These are phyloP conservation scores for Metarhizium rileyi DNA, from an alignment of 2,329 filamentous ascomycete genomes.

Conservation along the genomic window DNA sequence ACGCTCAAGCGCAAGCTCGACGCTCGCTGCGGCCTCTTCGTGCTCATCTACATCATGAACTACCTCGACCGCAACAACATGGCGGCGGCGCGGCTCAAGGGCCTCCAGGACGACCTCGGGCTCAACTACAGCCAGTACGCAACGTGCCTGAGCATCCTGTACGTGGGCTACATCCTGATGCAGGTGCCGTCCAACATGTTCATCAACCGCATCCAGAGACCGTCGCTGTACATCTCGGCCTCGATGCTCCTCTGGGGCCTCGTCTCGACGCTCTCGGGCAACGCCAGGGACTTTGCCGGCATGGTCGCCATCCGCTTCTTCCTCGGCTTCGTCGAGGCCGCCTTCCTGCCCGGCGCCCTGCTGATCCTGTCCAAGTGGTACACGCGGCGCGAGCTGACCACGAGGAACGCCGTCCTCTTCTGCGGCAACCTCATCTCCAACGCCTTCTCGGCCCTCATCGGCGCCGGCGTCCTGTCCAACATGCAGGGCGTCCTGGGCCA, in stretches of 20 bases:
- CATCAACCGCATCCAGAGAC: slow-evolving; percentile 43
- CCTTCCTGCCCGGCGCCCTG: slow-evolving; percentile 54
- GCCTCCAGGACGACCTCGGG: slow-evolving; percentile 50
- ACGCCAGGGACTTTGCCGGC: slow-evolving; percentile 39
- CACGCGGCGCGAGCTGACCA: slow-evolving; percentile 46
- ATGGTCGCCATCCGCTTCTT: slow-evolving; percentile 49
- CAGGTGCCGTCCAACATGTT: slow-evolving; percentile 50
- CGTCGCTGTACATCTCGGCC: slow-evolving; percentile 39
- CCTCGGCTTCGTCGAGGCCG: slow-evolving; percentile 53
- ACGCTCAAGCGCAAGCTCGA: slow-evolving; percentile 63
- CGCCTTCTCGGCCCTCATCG: slow-evolving; percentile 49
- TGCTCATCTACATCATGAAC: slow-evolving; percentile 68
- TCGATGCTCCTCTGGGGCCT: slow-evolving; percentile 52
- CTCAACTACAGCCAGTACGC: slow-evolving; percentile 51
- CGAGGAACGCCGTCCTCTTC: slow-evolving; percentile 47
- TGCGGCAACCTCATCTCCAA: slow-evolving; percentile 51
- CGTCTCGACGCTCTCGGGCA: slow-evolving; percentile 47
- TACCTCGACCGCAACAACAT: slow-evolving; percentile 63
- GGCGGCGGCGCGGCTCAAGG: slow-evolving; percentile 54
- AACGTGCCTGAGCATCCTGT: slow-evolving; percentile 53
- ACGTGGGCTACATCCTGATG: slow-evolving; percentile 58
- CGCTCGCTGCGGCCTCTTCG: slow-evolving; percentile 54
- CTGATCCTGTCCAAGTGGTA: slow-evolving; percentile 59
- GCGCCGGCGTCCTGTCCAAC: slow-evolving; percentile 47
- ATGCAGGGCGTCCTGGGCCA: slow-evolving; percentile 46